A percentile compares a stretch with the other conserved stretches of the same genome.
Conservation (phyloP, 768 basidiomycete genomes). For the Amyloporia xantha region DNA sequence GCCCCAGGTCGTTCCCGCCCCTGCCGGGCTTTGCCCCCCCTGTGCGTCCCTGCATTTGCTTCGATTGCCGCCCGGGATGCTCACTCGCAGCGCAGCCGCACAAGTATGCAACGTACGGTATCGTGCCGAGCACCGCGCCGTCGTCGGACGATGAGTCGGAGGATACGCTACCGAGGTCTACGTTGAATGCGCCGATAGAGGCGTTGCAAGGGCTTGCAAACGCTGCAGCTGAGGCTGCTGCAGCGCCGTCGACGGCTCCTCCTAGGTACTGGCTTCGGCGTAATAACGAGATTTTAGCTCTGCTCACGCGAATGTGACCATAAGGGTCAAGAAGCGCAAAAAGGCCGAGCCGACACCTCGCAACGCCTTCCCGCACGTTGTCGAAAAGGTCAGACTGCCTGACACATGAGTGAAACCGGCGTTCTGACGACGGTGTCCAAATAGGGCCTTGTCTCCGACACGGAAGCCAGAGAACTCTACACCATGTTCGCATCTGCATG, state of each 20-base stretch:
- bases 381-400: constrained; percentile 66
- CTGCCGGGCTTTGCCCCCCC: constrained; percentile 90
- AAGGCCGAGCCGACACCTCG: constrained; percentile 76
- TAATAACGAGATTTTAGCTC: no score
- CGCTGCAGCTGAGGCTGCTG: constrained; percentile 90
- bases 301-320: constrained; percentile 5
- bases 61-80: constrained; percentile 13
- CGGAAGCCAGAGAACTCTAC: constrained; percentile 85
- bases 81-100: constrained; percentile 50
- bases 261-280: constrained; percentile 40
- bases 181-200: constrained; percentile 88
- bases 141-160: constrained; percentile 92
- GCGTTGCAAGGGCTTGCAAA: constrained; percentile 92
- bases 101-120: constrained; percentile 88
- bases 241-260: constrained; percentile 59
- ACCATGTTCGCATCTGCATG: constrained; percentile 68
- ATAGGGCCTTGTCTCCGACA: constrained; percentile 79
- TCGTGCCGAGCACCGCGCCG: constrained; percentile 74
- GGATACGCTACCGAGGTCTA: constrained; percentile 76
- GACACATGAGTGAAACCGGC: not conserved
- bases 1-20: constrained; percentile 61
- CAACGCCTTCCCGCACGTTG: constrained; percentile 84
- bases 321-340: constrained; percentile 78
- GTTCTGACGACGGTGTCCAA: constrained; percentile 1
- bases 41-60: constrained; percentile 35